Conservation (phyloP, 140 eudicot species). For the Anethum foeniculum region DNA sequence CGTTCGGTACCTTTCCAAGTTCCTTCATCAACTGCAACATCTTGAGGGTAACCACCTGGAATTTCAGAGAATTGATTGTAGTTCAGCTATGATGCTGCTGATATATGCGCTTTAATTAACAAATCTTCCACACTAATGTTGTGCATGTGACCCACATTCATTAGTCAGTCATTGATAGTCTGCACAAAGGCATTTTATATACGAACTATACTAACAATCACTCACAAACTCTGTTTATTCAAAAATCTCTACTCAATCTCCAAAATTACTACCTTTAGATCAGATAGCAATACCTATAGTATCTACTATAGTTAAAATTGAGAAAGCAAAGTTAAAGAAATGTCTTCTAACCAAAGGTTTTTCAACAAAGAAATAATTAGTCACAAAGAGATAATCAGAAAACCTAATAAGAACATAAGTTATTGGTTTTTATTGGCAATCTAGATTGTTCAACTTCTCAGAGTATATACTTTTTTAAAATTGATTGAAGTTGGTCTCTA, state of each 20-base stretch:
- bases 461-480: neutral
- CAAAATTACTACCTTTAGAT: neutral
- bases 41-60: slow-evolving; percentile 63
- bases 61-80: slow-evolving; percentile 18
- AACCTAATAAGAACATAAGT: neutral
- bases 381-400: neutral
- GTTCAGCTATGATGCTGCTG: neutral
- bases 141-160: no score
- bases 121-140: no score
- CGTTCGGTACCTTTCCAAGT: slow-evolving; percentile 58
- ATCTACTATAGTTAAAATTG: neutral
- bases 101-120: neutral
- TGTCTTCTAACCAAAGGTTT: neutral
- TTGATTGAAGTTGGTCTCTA: neutral
- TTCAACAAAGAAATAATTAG: neutral
- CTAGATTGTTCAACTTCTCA: neutral
- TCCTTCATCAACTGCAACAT: slow-evolving; percentile 84
- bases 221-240: neutral
- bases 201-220: neutral
- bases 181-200: no score
- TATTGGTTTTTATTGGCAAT: neutral
- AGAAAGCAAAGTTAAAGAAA: neutral
- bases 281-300: neutral
- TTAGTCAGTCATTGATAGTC: no score
- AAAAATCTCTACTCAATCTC: neutral